Evolutionary conservation across 495 filamentous ascomycete species (phyloP).

Genomic region (Annulohypoxylon maeteangense): DNA sequence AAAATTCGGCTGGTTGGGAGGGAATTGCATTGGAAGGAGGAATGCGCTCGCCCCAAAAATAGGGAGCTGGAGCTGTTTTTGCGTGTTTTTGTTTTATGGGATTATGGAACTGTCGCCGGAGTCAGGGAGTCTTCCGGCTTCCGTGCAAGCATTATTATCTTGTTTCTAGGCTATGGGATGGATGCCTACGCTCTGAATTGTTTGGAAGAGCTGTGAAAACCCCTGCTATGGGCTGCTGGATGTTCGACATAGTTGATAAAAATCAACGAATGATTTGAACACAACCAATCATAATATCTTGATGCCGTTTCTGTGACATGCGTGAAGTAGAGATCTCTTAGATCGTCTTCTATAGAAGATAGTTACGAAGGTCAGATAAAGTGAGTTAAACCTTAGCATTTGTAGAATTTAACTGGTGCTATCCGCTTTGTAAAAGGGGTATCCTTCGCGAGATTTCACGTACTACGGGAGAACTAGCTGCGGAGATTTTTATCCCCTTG

Average conservation of each 20-base stretch:
- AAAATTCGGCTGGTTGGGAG: neutral
- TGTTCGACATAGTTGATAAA: constrained; percentile 18
- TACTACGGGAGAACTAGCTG: constrained; percentile 23
- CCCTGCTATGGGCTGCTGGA: constrained; percentile 1
- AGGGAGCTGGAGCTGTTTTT: neutral
- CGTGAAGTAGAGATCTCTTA: neutral
- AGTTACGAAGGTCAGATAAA: no score
- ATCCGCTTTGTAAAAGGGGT: neutral
- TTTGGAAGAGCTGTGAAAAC: constrained; percentile 4
- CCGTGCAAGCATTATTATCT: neutral
- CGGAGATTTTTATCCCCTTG: neutral
- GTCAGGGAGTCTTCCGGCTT: neutral
- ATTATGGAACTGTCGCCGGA: neutral
- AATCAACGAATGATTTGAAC: constrained; percentile 14
- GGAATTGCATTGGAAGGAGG: neutral
- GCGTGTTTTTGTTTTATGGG: neutral
- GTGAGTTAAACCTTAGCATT: neutral
- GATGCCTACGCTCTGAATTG: neutral
- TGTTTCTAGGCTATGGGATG: neutral
- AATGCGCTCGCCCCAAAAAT: neutral
- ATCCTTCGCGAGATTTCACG: constrained; percentile 20
- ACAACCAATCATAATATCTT: neutral
- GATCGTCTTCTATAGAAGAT: neutral
- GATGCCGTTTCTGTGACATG: neutral
- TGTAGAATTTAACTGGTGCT: neutral